Base-by-base conservation (phyloP, 2,329 filamentous ascomycete genomes). In the Sarocladium oryzae region DNA sequence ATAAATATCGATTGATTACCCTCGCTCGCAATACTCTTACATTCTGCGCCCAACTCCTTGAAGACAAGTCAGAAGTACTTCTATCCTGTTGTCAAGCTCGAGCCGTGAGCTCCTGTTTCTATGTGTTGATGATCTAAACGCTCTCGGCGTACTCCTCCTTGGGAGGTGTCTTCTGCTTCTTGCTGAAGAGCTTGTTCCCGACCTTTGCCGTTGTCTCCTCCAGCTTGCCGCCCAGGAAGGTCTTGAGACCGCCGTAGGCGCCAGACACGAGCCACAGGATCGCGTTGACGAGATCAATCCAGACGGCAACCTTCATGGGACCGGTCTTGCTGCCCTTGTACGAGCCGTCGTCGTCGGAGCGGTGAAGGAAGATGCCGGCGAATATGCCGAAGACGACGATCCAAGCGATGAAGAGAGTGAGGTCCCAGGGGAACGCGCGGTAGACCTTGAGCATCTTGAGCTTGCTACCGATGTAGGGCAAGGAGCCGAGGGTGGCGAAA, bases 361-460 rank as follows among this genome's bases (percentile, higher is more conserved):
- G 75, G 30, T 74, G 65, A 53, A 89, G 79, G 67, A 85, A 90
- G 69, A 88, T 81, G 54, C 74, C 78, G 13, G 82, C 86, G 57
- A 90, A 89, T 53, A 86, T 77, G 24, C 85, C 86, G 62, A 89
- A 89, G 2, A 85, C 72, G 13, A 81, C 76, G 54, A 86, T 70
- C 81, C 85, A 90, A 2, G 67, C 57, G 26, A 75, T 37, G 56
- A 70, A 74, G 3, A 77, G 65, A 9, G 63, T 54, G 18, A 70
- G 53, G 46, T 77, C 74, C 69, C 70, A 74, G 13, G 64, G 61
- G 41, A 74, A 77, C 4, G 72, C 64, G 2, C 70, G 69, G 38
- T 74, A 69, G 3, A 66, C 69, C 62, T 68, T 69, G 57, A 63
- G 55, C 6, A 68, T 49, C 53, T 63, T 67, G 36, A 67, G 54